These are phyloP conservation scores for Cornus controversa DNA, from an alignment of 148 eudicot species.

Conservation along the genomic window DNA sequence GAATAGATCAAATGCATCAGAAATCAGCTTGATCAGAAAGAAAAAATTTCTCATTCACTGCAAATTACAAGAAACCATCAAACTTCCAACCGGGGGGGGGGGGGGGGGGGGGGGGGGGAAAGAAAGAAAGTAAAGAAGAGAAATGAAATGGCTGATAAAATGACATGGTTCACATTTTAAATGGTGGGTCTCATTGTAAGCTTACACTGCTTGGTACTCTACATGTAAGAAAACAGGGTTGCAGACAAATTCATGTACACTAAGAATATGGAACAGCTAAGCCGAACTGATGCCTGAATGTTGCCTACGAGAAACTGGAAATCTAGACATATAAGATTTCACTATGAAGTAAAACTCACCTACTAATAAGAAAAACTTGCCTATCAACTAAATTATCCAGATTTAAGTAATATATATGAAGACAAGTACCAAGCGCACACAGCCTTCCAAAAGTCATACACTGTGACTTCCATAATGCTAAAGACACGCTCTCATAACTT, in stretches of 20 bases:
- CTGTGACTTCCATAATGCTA: background rate
- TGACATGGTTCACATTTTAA: background rate
- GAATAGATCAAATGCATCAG: slow-evolving; percentile 12
- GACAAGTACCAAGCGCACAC: background rate
- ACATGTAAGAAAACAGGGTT: background rate
- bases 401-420: background rate
- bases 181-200: background rate
- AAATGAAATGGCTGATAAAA: background rate
- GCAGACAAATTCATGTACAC: background rate
- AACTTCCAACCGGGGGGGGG: too few species aligned
- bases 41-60: background rate
- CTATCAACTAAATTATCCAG: background rate
- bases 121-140: too few species aligned
- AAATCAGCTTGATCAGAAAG: background rate
- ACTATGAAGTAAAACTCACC: too few species aligned
- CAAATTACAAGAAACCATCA: background rate
- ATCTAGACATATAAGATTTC: too few species aligned
- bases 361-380: background rate
- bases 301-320: background rate
- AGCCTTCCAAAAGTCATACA: background rate
- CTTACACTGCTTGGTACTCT: background rate
- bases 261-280: background rate
- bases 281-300: background rate
- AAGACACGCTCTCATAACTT: background rate
- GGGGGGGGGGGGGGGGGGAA: background rate